phyloP scores from a whole-genome alignment of 495 filamentous ascomycete genomes.

The Neurospora hispaniola region DNA sequence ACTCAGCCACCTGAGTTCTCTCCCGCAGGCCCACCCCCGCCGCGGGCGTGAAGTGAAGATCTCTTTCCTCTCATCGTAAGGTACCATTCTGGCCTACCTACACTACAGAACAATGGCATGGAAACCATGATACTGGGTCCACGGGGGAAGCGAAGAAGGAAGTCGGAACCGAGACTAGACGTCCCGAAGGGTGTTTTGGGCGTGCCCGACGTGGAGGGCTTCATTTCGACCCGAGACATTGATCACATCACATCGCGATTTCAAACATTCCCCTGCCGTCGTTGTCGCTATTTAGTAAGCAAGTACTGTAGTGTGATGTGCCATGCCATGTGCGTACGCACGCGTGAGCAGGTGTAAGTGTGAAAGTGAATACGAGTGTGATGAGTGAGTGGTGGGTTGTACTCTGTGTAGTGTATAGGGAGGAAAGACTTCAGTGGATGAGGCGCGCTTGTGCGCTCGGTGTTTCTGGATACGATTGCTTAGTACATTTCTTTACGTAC shows the following conservation, averaged over 20 bases:
- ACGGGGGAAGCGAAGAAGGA: neutral
- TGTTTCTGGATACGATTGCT: neutral
- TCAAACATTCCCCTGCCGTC: neutral
- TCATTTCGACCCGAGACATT: neutral
- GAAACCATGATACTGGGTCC: neutral
- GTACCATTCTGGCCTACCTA: neutral
- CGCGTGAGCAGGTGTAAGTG: neutral
- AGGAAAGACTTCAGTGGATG: neutral
- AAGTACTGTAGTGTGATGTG: neutral
- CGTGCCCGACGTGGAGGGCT: neutral
- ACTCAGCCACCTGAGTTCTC: neutral
- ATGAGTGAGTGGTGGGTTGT: neutral
- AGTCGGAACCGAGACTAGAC: neutral
- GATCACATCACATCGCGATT: neutral
- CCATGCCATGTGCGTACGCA: neutral
- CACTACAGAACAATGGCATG: neutral
- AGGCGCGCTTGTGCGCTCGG: neutral
- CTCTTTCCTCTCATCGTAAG: neutral
- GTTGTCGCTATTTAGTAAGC: neutral
- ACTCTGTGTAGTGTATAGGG: neutral
- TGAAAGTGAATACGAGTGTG: neutral
- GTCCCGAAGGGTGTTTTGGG: neutral
- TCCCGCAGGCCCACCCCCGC: neutral
- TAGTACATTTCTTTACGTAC: too few species aligned
- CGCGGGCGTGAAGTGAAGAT: neutral